Conservation (phyloP, 805 yeast genomes). For the Zygosaccharomyces rouxii region DNA sequence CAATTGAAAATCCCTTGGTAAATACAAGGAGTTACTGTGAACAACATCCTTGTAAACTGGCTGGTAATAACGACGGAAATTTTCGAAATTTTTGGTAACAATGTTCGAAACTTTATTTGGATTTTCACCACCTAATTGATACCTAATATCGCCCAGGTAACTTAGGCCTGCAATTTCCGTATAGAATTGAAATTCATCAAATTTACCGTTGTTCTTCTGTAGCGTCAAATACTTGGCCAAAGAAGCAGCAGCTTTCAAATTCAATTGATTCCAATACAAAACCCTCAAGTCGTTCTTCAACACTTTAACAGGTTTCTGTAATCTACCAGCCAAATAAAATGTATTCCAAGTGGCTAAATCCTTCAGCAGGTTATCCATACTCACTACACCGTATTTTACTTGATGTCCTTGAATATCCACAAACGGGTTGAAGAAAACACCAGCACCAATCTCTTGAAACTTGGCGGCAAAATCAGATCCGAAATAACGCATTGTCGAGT, state of each 20-base stretch:
- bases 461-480: slow-evolving; percentile 56
- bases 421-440: slow-evolving; percentile 91
- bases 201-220: slow-evolving; percentile 34
- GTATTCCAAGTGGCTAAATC: slow-evolving; percentile 85
- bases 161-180: slow-evolving; percentile 74
- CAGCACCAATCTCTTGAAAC: slow-evolving; percentile 74
- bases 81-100: slow-evolving; percentile 66
- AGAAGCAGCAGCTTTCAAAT: slow-evolving; percentile 72
- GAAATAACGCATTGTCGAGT: slow-evolving; percentile 58
- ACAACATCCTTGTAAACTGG: slow-evolving; percentile 47
- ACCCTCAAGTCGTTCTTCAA: slow-evolving; percentile 61
- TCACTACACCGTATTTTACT: slow-evolving; percentile 85
- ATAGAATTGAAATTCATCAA: slow-evolving; percentile 65
- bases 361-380: slow-evolving; percentile 50
- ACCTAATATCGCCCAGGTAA: slow-evolving; percentile 86
- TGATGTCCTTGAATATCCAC: slow-evolving; percentile 55
- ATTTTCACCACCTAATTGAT: slow-evolving; percentile 83
- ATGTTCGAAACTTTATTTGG: slow-evolving; percentile 85
- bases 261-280: slow-evolving; percentile 65
- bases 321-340: slow-evolving; percentile 83
- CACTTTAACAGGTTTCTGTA: slow-evolving; percentile 89
- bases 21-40: slow-evolving; percentile 28
- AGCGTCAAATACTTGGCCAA: slow-evolving; percentile 41
- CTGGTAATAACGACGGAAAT: slow-evolving; percentile 68
- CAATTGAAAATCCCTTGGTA: slow-evolving; percentile 39